A percentile compares a stretch with the other conserved stretches of the same genome.
Evolutionary conservation across 495 filamentous ascomycete species (phyloP).

Genomic region (Hypoxylon lienhwacheense): DNA sequence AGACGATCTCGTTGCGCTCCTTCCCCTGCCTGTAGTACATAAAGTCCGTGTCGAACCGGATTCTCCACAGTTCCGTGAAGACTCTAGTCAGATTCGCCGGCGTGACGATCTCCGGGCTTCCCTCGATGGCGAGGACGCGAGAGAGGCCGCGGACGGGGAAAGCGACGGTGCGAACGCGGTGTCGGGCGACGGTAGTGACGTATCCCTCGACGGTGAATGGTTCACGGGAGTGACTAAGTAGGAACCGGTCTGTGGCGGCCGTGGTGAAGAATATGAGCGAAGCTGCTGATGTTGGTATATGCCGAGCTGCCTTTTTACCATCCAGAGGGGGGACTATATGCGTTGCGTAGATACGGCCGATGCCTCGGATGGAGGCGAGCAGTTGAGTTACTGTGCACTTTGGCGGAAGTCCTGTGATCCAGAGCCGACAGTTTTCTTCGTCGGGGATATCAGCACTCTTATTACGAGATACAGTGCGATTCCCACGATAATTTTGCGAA

Average conservation of each 20-base stretch:
- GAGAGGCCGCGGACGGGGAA: slow-evolving; percentile 2
- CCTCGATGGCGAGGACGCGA: slow-evolving; percentile 22
- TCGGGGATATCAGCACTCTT: slow-evolving; percentile 29
- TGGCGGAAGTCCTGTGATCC: slow-evolving; percentile 39
- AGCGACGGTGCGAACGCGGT: slow-evolving; percentile 5
- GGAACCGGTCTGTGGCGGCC: slow-evolving; percentile 25
- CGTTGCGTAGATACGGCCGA: slow-evolving; percentile 38
- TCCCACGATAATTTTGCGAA: background rate
- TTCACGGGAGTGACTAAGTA: background rate
- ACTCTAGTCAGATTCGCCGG: background rate
- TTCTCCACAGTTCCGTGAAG: slow-evolving; percentile 1
- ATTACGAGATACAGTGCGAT: background rate
- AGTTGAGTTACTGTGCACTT: slow-evolving; percentile 22
- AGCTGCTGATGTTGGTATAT: slow-evolving; percentile 32
- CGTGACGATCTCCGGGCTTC: slow-evolving; percentile 11
- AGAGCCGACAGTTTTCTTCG: slow-evolving; percentile 41
- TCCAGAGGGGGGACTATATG: slow-evolving; percentile 33
- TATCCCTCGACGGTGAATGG: slow-evolving; percentile 10
- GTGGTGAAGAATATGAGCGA: slow-evolving; percentile 44
- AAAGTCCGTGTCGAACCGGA: slow-evolving; percentile 11
- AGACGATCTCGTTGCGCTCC: slow-evolving; percentile 5
- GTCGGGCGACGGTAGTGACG: slow-evolving; percentile 1
- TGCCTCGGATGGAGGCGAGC: slow-evolving; percentile 31
- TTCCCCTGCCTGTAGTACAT: slow-evolving; percentile 1
- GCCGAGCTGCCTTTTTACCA: background rate